These are phyloP conservation scores for Rhytidhysteron rufulum DNA, from an alignment of 2,329 filamentous ascomycete genomes.

Conservation along the genomic window DNA sequence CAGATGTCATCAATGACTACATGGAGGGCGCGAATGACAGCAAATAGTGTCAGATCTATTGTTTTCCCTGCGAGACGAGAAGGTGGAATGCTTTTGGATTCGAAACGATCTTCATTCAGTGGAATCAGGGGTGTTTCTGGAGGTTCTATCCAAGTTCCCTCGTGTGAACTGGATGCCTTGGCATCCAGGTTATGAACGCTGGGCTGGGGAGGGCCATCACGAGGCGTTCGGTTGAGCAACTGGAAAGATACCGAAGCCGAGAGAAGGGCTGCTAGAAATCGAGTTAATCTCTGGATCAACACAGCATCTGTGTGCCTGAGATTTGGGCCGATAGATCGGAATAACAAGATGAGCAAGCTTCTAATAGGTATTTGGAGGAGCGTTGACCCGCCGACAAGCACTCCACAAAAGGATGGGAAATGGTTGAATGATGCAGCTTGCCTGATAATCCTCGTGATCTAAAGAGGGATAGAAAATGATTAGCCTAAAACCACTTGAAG, in stretches of 20 bases:
- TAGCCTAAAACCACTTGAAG: too few relatives aligned
- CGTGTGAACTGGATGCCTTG: too few relatives aligned
- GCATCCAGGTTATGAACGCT: too few relatives aligned
- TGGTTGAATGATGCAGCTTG: slow-evolving; percentile 42
- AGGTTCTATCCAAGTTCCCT: too few relatives aligned
- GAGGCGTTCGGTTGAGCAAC: slow-evolving; percentile 43
- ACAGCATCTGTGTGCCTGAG: slow-evolving; percentile 2
- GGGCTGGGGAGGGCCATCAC: too few relatives aligned
- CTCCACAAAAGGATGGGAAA: slow-evolving; percentile 52
- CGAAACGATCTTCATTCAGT: slow-evolving; percentile 7
- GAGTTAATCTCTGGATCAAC: slow-evolving; percentile 14
- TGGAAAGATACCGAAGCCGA: slow-evolving; percentile 49
- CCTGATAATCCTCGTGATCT: slow-evolving; percentile 39
- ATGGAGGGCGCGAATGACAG: slow-evolving; percentile 67
- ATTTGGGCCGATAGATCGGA: slow-evolving; percentile 12
- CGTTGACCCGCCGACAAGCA: slow-evolving; percentile 51
- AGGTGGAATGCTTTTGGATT: slow-evolving; percentile 10
- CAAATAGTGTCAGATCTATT: slow-evolving; percentile 78
- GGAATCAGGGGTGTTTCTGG: slow-evolving; percentile 12
- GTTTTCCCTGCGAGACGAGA: slow-evolving; percentile 62
- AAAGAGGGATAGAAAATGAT: neutral
- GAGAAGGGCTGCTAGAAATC: slow-evolving; percentile 44
- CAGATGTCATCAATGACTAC: slow-evolving; percentile 48
- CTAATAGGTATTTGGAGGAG: slow-evolving; percentile 37
- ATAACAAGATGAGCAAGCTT: slow-evolving; percentile 7